phyloP scores from a whole-genome alignment of 495 filamentous ascomycete genomes.

The Trichoderma virens region DNA sequence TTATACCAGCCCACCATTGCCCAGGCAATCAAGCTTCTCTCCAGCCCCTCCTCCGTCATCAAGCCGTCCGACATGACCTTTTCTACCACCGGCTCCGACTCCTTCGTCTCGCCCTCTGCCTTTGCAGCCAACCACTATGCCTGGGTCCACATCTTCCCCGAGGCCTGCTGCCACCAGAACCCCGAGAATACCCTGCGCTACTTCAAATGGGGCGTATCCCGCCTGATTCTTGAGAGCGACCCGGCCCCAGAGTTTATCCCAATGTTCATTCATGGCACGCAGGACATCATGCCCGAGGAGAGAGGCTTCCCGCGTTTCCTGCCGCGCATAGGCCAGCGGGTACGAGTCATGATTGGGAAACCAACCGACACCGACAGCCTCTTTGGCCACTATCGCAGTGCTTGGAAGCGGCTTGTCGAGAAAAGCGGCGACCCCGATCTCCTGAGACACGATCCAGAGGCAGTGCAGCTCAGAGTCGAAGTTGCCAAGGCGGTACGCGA shows the following conservation, averaged over 20 bases:
- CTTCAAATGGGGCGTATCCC: constrained; percentile 93
- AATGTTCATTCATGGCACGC: constrained; percentile 85
- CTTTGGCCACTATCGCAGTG: constrained; percentile 39
- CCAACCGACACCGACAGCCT: constrained; percentile 48
- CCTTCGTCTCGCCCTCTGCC: constrained; percentile 48
- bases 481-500: constrained; percentile 68
- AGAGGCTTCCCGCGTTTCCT: constrained; percentile 72
- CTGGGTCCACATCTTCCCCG: constrained; percentile 95
- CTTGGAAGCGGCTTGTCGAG: constrained; percentile 25
- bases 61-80: constrained; percentile 52
- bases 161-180: constrained; percentile 88
- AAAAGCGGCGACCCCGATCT: constrained; percentile 18
- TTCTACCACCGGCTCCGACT: constrained; percentile 52
- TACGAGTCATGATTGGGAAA: constrained; percentile 70
- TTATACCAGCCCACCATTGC: constrained; percentile 86
- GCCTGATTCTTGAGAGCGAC: constrained; percentile 79
- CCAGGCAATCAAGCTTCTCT: constrained; percentile 76
- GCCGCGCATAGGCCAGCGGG: constrained; percentile 61
- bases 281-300: constrained; percentile 76
- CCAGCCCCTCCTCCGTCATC: constrained; percentile 33
- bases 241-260: constrained; percentile 80
- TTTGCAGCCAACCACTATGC: constrained; percentile 48
- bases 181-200: constrained; percentile 75
- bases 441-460: constrained; percentile 63
- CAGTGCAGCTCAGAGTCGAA: constrained; percentile 71